Base-by-base conservation (phyloP, 2,329 filamentous ascomycete species). In the Exophiala phaeomuriformis region DNA sequence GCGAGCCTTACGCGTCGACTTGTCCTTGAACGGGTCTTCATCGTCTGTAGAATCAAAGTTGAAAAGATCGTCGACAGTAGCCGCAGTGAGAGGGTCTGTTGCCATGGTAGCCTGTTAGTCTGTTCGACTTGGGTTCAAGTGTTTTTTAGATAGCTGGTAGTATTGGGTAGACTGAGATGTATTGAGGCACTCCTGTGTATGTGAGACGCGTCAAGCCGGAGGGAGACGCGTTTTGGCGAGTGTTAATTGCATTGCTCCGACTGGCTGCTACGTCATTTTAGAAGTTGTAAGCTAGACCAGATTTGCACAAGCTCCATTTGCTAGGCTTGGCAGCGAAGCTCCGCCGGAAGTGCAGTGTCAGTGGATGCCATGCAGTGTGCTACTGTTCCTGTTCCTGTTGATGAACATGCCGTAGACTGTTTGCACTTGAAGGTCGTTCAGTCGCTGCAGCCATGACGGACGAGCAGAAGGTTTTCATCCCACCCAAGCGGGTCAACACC, bases 401-500 rank as follows among this genome's bases (percentile, higher is more conserved):
- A 48, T 44, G 52, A 52, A 55, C 52, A 54, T 42, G 35, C 36
- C 41, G 39, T 30, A 36, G 49, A 52, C 6, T 7, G 28, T 47
- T 30, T 48, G 9, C 33, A 40, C 45, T 30, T 40, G 28, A 50
- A 19, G 7, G 29, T 46, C 29, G 19, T 42, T 42, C 19, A 19
- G 19, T 19, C 28, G 49, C 32, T 48, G 40, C 52, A 58, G 45
- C 50, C 49, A 62, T 62, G 61, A 52, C 60, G 39, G 60, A 62
- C 12, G 53, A 54, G 39, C 56, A 66, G 56, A 69, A 71, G 66
- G 69, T 71, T 51, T 67, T 83, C 66, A 79, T 88, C 61, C 85
- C 86, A 54, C 84, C 86, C 69, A 94, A 93, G 81, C 79, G 83
- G 68, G 75, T 90, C 64, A 78, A 84, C 69, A 88, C 87, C 65